A percentile compares a stretch with the other conserved stretches of the same genome.
phyloP scores from a whole-genome alignment of 768 basidiomycete species.

The Crassisporium funariophilum region DNA sequence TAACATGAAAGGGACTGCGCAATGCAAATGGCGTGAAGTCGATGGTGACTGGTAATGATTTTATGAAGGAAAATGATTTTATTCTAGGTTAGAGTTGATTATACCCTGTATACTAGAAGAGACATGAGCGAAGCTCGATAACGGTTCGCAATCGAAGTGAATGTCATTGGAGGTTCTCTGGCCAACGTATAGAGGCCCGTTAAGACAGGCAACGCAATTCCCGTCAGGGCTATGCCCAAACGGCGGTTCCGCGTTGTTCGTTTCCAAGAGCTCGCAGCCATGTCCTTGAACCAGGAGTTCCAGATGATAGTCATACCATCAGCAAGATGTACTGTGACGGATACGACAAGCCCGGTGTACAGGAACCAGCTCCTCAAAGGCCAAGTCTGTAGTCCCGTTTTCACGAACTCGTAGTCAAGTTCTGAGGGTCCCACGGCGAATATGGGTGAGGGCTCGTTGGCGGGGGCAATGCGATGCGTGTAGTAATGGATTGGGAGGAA shows the following conservation, averaged over 20 bases:
- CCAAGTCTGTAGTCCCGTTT: conserved; percentile 64
- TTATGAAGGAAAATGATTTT: background rate
- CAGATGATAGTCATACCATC: conserved; percentile 62
- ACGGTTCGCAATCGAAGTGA: conserved; percentile 51
- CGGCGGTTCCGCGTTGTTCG: conserved; percentile 22
- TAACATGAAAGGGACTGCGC: conserved; percentile 7
- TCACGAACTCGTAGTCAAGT: conserved; percentile 84
- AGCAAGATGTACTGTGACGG: conserved; percentile 58
- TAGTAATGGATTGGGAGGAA: conserved; percentile 71
- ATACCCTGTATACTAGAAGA: conserved; percentile 48
- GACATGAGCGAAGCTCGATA: conserved; percentile 52
- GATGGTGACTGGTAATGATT: too few species aligned
- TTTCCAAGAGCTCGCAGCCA: conserved; percentile 14
- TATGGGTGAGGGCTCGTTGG: conserved; percentile 48
- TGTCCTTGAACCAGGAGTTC: conserved; percentile 46
- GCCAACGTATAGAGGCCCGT: conserved; percentile 56
- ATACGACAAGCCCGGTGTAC: conserved; percentile 62
- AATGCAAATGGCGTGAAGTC: too few species aligned
- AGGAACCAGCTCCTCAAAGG: conserved; percentile 62
- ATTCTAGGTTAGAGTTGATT: conserved; percentile 1
- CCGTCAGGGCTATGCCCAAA: conserved; percentile 30
- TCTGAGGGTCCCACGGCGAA: conserved; percentile 68
- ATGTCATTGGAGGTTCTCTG: conserved; percentile 58
- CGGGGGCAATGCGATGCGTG: conserved; percentile 64
- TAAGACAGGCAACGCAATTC: conserved; percentile 51